phyloP scores from a whole-genome alignment of 192 early-diverging fungal genomes.

The Entomortierella parvispora region DNA sequence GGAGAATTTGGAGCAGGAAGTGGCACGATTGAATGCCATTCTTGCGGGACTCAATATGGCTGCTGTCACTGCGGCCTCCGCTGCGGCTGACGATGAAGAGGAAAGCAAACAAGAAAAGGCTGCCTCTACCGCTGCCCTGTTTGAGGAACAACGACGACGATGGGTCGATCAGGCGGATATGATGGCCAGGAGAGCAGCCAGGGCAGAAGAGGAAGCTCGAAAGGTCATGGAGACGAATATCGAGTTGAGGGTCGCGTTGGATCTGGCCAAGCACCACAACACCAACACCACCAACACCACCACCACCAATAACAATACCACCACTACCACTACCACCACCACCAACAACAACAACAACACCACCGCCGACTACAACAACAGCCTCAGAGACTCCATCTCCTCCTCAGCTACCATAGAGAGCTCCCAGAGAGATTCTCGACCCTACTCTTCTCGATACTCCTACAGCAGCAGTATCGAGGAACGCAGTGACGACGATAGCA shows the following conservation, averaged over 20 bases:
- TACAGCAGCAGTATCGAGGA: no score
- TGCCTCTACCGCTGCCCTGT: background rate
- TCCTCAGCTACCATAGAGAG: no score
- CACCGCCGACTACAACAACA: no score
- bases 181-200: constrained; percentile 18
- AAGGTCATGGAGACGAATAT: constrained; percentile 17
- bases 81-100: background rate
- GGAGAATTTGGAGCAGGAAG: constrained; percentile 27
- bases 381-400: no score
- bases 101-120: constrained; percentile 1
- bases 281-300: background rate
- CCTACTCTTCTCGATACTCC: no score
- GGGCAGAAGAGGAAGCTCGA: constrained; percentile 24
- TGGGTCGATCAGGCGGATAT: constrained; percentile 38
- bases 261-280: constrained; percentile 4
- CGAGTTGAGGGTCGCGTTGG: constrained; percentile 20
- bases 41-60: constrained; percentile 20
- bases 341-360: no score
- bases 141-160: constrained; percentile 36
- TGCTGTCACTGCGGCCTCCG: background rate
- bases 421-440: no score
- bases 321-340: background rate
- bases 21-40: constrained; percentile 1
- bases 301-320: constrained; percentile 2
- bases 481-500: no score